A percentile compares a stretch with the other conserved stretches of the same genome.
Conservation (phyloP, 768 basidiomycete genomes). For the Sarcomyxa edulis region DNA sequence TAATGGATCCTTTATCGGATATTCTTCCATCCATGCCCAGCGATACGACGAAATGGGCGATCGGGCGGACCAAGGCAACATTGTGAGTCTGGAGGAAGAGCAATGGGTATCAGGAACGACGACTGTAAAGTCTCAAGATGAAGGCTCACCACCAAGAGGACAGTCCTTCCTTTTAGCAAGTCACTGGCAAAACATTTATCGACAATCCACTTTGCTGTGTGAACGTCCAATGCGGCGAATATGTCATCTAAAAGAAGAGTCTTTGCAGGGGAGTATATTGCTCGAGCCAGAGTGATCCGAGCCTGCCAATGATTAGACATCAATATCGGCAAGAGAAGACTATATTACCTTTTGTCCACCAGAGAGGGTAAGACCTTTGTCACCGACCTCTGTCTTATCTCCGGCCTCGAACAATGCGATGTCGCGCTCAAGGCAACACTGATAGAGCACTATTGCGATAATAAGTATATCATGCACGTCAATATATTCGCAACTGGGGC, state of each 20-base stretch:
- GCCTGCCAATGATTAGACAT: slow-evolving; percentile 15
- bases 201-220: slow-evolving; percentile 48
- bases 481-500: too few species aligned
- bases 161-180: slow-evolving; percentile 37
- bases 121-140: neutral
- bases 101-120: neutral
- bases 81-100: slow-evolving; percentile 37
- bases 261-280: slow-evolving; percentile 35
- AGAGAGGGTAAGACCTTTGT: slow-evolving; percentile 44
- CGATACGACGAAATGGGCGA: slow-evolving; percentile 41
- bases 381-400: slow-evolving; percentile 37
- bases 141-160: slow-evolving; percentile 31
- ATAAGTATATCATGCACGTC: neutral
- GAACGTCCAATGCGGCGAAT: slow-evolving; percentile 38
- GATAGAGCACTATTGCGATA: slow-evolving; percentile 45
- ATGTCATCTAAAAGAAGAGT: slow-evolving; percentile 44
- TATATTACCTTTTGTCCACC: slow-evolving; percentile 38
- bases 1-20: slow-evolving; percentile 34
- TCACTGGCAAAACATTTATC: slow-evolving; percentile 42
- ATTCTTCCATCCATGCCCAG: slow-evolving; percentile 39
- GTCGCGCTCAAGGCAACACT: slow-evolving; percentile 73
- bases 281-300: slow-evolving; percentile 38
- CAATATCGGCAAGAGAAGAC: neutral
- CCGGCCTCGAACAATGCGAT: slow-evolving; percentile 47
- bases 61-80: slow-evolving; percentile 35